Evolutionary conservation across 768 basidiomycete species (phyloP).

Genomic region (Boletus edulis): DNA sequence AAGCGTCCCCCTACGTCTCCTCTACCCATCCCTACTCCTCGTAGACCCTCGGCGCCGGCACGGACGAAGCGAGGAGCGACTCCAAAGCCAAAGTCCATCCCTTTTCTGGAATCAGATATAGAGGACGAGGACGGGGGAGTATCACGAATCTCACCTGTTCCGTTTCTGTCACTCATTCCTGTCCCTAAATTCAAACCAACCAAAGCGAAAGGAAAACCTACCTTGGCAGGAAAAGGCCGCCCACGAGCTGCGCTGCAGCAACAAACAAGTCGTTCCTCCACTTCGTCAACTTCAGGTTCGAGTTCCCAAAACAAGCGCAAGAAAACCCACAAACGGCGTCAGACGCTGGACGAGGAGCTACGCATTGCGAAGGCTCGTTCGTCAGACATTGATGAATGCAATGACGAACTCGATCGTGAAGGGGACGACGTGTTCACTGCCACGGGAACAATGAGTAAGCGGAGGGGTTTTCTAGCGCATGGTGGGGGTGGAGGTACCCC

Average conservation of each 20-base stretch:
- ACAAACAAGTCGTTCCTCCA: background rate
- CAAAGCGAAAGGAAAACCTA: constrained; percentile 16
- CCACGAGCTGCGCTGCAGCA: constrained; percentile 6
- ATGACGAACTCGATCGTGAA: constrained; percentile 39
- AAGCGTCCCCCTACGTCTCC: constrained; percentile 66
- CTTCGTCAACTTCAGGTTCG: constrained; percentile 11
- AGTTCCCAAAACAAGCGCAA: constrained; percentile 18
- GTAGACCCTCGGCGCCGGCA: constrained; percentile 55
- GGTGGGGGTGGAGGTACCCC: constrained; percentile 73
- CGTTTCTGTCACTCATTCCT: constrained; percentile 26
- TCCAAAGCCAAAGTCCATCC: constrained; percentile 23
- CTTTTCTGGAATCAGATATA: constrained; percentile 17
- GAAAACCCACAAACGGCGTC: constrained; percentile 34
- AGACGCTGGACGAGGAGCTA: constrained; percentile 70
- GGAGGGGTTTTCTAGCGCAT: constrained; percentile 63
- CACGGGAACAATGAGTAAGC: constrained; percentile 53
- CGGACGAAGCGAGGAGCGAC: constrained; percentile 40
- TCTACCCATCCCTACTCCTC: constrained; percentile 50
- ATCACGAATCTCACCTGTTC: constrained; percentile 8
- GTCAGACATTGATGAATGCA: constrained; percentile 31
- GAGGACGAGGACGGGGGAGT: constrained; percentile 25
- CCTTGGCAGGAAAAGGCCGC: constrained; percentile 16
- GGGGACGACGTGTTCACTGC: constrained; percentile 50
- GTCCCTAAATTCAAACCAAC: constrained; percentile 7
- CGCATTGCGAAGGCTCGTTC: constrained; percentile 41